Evolutionary conservation across 805 yeast genomes (phyloP), one percentile per base, ranked within the genome.

Genomic region (Dipodascopsis tothii): DNA sequence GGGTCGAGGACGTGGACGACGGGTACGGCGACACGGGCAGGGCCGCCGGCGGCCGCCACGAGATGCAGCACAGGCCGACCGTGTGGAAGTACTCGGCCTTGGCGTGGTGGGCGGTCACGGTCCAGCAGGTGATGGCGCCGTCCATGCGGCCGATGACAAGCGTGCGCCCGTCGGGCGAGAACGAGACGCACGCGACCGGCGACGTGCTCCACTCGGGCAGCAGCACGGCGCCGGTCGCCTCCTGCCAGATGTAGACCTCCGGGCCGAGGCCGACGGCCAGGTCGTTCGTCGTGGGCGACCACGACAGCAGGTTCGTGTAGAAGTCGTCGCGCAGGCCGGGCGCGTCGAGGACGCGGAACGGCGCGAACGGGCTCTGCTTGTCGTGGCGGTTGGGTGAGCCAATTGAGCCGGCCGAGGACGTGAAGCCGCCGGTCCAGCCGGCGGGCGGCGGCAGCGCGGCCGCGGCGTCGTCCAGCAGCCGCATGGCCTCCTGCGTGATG

Each of bases 241-340:
- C 75, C 9, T 74, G 70, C 92, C 94, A 85, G 23, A 78, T 56
- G 57, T 75, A 82, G 0, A 75, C 80, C 3, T 71, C 62, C 3
- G 67, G 56, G 0, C 77, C 80, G 25, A 84, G 64, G 0, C 88
- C 95, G 1, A 85, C 85, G 0, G 80, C 80, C 0, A 84, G 64
- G 20, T 65, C 66, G 34, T 69, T 69, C 1, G 75, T 62, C 14
- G 53, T 54, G 5, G 57, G 58, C 0, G 87, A 77, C 94, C 94
- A 85, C 3, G 85, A 73, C 0, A 85, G 72, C 43, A 83, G 65
- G 56, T 83, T 83, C 1, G 84, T 72, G 61, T 85, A 86, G 57
- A 79, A 85, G 59, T 86, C 94, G 60, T 84, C 80, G 48, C 81
- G 65, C 41, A 85, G 60, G 2, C 77, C 77, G 0, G 87, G 87